Evolutionary conservation across 192 early-diverging fungal species (phyloP).

Genomic region (Coemansia sp.): DNA sequence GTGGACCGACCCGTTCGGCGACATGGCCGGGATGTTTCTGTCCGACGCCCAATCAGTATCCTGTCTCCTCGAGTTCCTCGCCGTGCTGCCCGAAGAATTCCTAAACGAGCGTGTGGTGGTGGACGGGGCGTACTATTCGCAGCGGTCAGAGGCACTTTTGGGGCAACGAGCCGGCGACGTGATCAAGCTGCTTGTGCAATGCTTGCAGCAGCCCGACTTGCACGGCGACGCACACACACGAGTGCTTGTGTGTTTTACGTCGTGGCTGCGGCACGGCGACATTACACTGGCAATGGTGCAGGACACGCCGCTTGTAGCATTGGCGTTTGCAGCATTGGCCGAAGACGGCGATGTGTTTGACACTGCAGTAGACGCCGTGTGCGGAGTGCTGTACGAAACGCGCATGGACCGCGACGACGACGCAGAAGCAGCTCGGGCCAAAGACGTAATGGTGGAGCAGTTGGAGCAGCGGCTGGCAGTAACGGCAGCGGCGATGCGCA

Average conservation of each 20-base stretch:
- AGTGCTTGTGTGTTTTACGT: slow-evolving; percentile 71
- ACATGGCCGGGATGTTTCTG: slow-evolving; percentile 72
- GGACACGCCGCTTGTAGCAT: slow-evolving; percentile 63
- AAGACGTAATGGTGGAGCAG: slow-evolving; percentile 67
- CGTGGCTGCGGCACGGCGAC: slow-evolving; percentile 83
- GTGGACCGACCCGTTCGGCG: slow-evolving; percentile 79
- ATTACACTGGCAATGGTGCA: slow-evolving; percentile 64
- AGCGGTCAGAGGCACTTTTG: slow-evolving; percentile 62
- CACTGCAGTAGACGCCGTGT: slow-evolving; percentile 78
- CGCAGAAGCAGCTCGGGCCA: slow-evolving; percentile 50
- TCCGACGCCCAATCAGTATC: slow-evolving; percentile 60
- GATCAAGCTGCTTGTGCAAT: slow-evolving; percentile 67
- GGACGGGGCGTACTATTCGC: slow-evolving; percentile 60
- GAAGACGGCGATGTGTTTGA: slow-evolving; percentile 71
- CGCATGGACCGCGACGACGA: slow-evolving; percentile 49
- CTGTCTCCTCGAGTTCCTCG: slow-evolving; percentile 77
- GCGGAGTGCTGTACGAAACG: slow-evolving; percentile 75
- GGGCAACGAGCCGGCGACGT: slow-evolving; percentile 67
- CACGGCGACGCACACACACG: slow-evolving; percentile 62
- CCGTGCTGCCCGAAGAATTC: slow-evolving; percentile 86
- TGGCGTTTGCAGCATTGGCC: slow-evolving; percentile 73
- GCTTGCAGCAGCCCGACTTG: slow-evolving; percentile 61
- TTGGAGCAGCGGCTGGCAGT: slow-evolving; percentile 52
- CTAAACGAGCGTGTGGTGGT: slow-evolving; percentile 65
- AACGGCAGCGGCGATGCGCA: slow-evolving; percentile 38